A percentile compares a stretch with the other conserved stretches of the same genome.
Conservation (phyloP, 331 rosid species). For the Rhamnella rubrinervis region DNA sequence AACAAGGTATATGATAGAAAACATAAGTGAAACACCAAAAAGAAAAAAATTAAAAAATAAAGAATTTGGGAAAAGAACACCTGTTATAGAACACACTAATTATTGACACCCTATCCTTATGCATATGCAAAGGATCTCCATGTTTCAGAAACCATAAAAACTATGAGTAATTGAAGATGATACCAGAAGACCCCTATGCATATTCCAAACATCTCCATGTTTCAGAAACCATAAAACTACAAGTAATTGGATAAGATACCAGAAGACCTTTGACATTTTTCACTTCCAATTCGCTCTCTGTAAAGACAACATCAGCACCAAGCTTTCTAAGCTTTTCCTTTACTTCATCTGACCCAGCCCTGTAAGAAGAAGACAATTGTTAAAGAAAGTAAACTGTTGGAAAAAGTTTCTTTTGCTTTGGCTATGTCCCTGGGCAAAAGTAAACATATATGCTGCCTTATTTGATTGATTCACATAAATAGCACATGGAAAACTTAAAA, state of each 20-base stretch:
- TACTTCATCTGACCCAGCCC: constrained; percentile 71
- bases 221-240: constrained; percentile 12
- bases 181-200: not conserved
- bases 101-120: not conserved
- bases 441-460: too few species aligned
- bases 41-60: too few species aligned
- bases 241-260: constrained; percentile 48
- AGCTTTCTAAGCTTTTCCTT: constrained; percentile 68
- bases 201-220: not conserved
- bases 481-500: constrained; percentile 4
- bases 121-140: too few species aligned
- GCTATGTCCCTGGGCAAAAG: too few species aligned
- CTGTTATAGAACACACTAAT: not conserved
- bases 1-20: constrained; percentile 24
- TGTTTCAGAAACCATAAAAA: not conserved
- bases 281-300: constrained; percentile 76
- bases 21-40: not conserved
- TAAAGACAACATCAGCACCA: constrained; percentile 85
- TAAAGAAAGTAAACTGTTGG: not conserved
- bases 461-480: not conserved
- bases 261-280: constrained; percentile 85
- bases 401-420: too few species aligned
- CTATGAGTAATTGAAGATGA: too few species aligned
- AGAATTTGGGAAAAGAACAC: not conserved
- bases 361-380: constrained; percentile 28